These are phyloP conservation scores for Chytriomyces sp. DNA, from an alignment of 192 early-diverging fungal genomes.

Conservation along the genomic window DNA sequence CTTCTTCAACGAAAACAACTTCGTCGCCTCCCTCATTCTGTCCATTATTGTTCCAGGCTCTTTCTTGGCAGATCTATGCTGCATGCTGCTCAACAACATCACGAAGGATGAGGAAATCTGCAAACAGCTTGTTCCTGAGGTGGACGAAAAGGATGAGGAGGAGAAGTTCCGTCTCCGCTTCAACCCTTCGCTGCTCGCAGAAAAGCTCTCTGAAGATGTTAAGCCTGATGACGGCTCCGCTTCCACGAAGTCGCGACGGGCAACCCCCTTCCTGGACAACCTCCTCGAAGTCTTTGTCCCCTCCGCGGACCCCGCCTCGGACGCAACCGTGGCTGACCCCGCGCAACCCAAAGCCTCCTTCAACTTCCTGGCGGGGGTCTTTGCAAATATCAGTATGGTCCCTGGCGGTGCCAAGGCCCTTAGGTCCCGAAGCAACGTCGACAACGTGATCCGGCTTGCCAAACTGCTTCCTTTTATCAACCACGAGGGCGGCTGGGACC, in stretches of 20 bases:
- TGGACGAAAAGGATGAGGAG: conserved; percentile 21
- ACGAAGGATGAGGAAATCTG: conserved; percentile 70
- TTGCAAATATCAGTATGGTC: conserved; percentile 78
- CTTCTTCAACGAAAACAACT: conserved; percentile 70
- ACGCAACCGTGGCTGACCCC: not conserved
- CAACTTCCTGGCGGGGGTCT: conserved; percentile 88
- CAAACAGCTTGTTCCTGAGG: conserved; percentile 56
- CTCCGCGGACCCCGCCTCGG: conserved; percentile 60
- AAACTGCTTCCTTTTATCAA: conserved; percentile 87
- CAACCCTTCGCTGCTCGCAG: conserved; percentile 20
- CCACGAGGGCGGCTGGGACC: conserved; percentile 58
- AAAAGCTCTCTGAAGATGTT: conserved; percentile 33
- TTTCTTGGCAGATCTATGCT: conserved; percentile 78
- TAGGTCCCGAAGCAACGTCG: conserved; percentile 57
- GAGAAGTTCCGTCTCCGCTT: conserved; percentile 5
- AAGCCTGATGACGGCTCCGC: not conserved
- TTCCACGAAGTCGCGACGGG: conserved; percentile 35
- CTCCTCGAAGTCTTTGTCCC: conserved; percentile 83
- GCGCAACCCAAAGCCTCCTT: conserved; percentile 47
- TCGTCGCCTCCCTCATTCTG: conserved; percentile 68
- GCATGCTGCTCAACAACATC: conserved; percentile 91
- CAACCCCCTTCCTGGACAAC: conserved; percentile 69
- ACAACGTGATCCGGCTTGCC: conserved; percentile 71
- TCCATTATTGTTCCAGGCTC: conserved; percentile 69
- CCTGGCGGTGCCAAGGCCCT: conserved; percentile 67